Conservation (phyloP, 805 yeast genomes). For the Aciculoconidium aculeatum region DNA sequence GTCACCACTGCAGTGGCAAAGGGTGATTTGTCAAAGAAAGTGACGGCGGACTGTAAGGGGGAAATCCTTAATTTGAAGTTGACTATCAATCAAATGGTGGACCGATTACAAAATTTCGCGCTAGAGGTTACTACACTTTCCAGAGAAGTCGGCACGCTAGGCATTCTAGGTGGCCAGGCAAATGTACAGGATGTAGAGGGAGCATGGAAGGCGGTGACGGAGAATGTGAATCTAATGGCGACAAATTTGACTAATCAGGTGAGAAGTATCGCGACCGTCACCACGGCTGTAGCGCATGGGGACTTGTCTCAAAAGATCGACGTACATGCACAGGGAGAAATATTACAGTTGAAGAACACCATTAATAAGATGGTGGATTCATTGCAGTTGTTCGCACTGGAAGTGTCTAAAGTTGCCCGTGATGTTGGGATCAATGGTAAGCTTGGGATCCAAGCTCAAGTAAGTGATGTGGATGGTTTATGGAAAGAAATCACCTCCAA, state of each 20-base stretch:
- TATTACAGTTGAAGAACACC: conserved; percentile 76
- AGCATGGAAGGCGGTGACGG: conserved; percentile 46
- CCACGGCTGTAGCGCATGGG: conserved; percentile 89
- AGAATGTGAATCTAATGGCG: conserved; percentile 43
- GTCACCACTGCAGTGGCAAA: conserved; percentile 85
- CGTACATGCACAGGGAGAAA: conserved; percentile 89
- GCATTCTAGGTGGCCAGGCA: conserved; percentile 46
- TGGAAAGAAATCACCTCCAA: conserved; percentile 91
- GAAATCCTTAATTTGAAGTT: conserved; percentile 41
- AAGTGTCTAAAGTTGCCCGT: conserved; percentile 83
- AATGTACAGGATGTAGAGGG: conserved; percentile 48
- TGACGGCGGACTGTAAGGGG: conserved; percentile 81
- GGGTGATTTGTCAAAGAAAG: conserved; percentile 76
- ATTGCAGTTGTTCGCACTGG: conserved; percentile 79
- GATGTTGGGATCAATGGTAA: conserved; percentile 94
- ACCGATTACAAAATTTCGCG: conserved; percentile 43
- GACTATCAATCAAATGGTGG: conserved; percentile 48
- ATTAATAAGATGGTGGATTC: conserved; percentile 93
- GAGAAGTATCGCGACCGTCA: conserved; percentile 82
- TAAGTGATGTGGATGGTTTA: conserved; percentile 81
- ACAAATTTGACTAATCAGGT: conserved; percentile 64
- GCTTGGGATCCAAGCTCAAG: conserved; percentile 88
- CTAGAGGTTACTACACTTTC: conserved; percentile 42
- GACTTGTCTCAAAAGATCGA: conserved; percentile 80
- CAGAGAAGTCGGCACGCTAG: conserved; percentile 43